phyloP scores from a whole-genome alignment of 2,329 filamentous ascomycete genomes.

The Fusarium nurragi region DNA sequence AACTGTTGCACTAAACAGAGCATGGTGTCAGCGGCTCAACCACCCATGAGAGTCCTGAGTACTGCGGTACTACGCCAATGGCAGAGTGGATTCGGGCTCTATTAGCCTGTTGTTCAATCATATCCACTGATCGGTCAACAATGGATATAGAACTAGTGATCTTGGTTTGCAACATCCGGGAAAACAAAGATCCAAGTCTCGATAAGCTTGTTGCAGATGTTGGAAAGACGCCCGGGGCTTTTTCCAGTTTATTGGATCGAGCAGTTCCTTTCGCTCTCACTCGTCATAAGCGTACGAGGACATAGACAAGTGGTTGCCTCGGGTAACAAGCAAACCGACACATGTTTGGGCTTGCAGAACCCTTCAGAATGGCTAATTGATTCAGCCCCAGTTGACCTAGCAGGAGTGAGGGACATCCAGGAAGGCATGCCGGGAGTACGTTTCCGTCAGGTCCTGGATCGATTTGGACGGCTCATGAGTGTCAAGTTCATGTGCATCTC shows the following conservation, averaged over 20 bases:
- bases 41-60: conserved; percentile 6
- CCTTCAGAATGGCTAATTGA: not conserved
- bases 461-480: not conserved
- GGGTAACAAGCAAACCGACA: not conserved
- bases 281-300: not conserved
- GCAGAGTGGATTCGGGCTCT: conserved; percentile 23
- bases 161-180: conserved; percentile 8
- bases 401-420: not conserved
- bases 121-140: conserved; percentile 5
- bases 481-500: conserved; percentile 14
- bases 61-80: not conserved
- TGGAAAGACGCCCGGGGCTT: not conserved
- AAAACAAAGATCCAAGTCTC: conserved; percentile 33
- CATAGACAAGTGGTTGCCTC: not conserved
- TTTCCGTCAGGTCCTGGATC: conserved; percentile 14
- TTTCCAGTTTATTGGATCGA: not conserved
- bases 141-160: not conserved
- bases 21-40: conserved; percentile 42
- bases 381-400: not conserved
- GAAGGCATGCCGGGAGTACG: conserved; percentile 16
- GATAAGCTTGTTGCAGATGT: conserved; percentile 3
- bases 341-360: not conserved
- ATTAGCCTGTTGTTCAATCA: conserved; percentile 29
- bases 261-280: no score
- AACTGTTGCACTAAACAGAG: conserved; percentile 38